phyloP scores from a whole-genome alignment of 495 filamentous ascomycete species.

The Hyaloscypha finlandica region DNA sequence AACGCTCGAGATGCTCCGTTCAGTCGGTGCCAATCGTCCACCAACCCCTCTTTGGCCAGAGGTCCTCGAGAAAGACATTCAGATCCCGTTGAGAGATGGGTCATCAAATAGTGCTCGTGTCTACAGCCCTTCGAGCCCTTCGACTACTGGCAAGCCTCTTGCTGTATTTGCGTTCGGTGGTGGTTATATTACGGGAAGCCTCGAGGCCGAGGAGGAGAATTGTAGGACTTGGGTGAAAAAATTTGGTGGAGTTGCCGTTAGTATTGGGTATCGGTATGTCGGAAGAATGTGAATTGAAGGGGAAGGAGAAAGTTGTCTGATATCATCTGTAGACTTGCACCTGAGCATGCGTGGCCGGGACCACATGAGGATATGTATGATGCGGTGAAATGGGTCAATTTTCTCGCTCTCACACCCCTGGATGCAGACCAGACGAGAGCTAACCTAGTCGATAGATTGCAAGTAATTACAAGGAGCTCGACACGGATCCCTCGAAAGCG shows the following conservation, averaged over 20 bases:
- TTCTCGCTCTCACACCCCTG: neutral
- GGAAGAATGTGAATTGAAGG: neutral
- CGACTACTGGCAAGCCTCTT: constrained; percentile 37
- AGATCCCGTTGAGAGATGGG: constrained; percentile 44
- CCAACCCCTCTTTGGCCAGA: neutral
- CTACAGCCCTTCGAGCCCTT: constrained; percentile 34
- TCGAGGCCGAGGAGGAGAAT: constrained; percentile 34
- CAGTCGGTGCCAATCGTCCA: neutral
- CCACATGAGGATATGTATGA: constrained; percentile 50
- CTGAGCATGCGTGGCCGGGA: constrained; percentile 47
- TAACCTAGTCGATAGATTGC: constrained; percentile 17
- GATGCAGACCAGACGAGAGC: neutral
- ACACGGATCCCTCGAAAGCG: constrained; percentile 40
- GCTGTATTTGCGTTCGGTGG: constrained; percentile 46
- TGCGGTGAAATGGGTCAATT: constrained; percentile 43
- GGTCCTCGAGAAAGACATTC: constrained; percentile 32
- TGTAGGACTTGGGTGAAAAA: constrained; percentile 33
- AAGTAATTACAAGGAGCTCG: constrained; percentile 38
- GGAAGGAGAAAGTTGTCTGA: too few species aligned
- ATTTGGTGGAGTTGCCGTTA: constrained; percentile 38
- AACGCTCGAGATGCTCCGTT: neutral
- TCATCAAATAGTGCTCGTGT: constrained; percentile 37
- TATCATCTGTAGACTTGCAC: constrained; percentile 37
- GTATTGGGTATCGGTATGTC: constrained; percentile 41
- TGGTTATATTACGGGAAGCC: constrained; percentile 42